Conservation (phyloP, 164 flowering plant genomes). For the Macadamia tetraphylla region DNA sequence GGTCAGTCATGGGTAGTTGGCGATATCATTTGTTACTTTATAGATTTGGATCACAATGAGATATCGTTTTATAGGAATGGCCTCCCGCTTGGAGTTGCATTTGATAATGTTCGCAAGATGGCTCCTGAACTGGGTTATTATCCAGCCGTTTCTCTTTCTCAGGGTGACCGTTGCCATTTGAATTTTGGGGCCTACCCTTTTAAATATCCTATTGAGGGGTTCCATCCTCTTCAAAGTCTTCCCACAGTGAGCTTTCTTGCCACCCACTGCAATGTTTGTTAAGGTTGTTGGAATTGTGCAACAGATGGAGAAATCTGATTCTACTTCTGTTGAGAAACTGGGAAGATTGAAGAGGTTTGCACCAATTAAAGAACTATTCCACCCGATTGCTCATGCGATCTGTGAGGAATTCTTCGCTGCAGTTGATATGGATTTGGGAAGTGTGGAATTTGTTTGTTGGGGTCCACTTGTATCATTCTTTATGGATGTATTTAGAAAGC, state of each 20-base stretch:
- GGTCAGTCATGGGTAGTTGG: slow-evolving; percentile 96
- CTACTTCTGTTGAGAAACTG: slow-evolving; percentile 53
- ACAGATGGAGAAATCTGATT: slow-evolving; percentile 35
- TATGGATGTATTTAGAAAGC: slow-evolving; percentile 54
- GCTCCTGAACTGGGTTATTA: slow-evolving; percentile 73
- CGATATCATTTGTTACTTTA: slow-evolving; percentile 92
- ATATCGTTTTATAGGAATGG: slow-evolving; percentile 86
- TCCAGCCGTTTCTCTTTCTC: slow-evolving; percentile 91
- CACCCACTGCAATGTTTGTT: slow-evolving; percentile 52
- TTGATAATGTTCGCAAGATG: slow-evolving; percentile 62
- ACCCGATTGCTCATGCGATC: slow-evolving; percentile 59
- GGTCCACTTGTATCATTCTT: slow-evolving; percentile 68
- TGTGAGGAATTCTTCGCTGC: slow-evolving; percentile 56
- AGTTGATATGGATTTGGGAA: slow-evolving; percentile 32
- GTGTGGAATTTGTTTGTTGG: slow-evolving; percentile 58
- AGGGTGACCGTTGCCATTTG: slow-evolving; percentile 78
- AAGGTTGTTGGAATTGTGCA: slow-evolving; percentile 60
- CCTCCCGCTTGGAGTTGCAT: slow-evolving; percentile 79
- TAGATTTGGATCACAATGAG: slow-evolving; percentile 69
- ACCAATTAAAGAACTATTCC: slow-evolving; percentile 50
- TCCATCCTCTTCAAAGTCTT: slow-evolving; percentile 63
- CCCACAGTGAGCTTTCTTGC: slow-evolving; percentile 34
- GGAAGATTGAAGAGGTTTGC: slow-evolving; percentile 73
- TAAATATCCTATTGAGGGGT: slow-evolving; percentile 62
- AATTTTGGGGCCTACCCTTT: slow-evolving; percentile 90